Base-by-base conservation (phyloP, 148 eudicot genomes). In the Silene conica region DNA sequence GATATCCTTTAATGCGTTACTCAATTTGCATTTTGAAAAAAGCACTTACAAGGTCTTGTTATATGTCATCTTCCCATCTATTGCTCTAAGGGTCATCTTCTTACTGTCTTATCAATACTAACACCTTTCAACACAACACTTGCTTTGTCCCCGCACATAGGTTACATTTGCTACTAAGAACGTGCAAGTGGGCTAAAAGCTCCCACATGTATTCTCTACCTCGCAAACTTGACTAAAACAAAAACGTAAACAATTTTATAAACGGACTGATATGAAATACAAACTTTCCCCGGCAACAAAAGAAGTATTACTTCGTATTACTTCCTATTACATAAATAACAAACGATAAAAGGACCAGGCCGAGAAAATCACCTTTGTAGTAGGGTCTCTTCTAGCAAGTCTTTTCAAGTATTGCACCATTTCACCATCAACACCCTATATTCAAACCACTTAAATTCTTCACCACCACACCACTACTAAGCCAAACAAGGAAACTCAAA, bases 351-450 rank as follows among this genome's bases (percentile, higher is more conserved):
- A 69, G 16, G 48, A 69, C 5, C 63, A 59, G 28, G 25, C 34
- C 68, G 28, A 7, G 18, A 26, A 34, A 57, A 69, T 74, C 75
- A 94, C 97, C 92, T 95, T 95, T 15, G 98, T 95, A 9, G 87
- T 86, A 20, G 96, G 93, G 65, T 95, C 98, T 83, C 89, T 92
- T 69, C 98, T 82, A 15, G 93, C 86, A 79, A 95, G 96, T 86
- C 98, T 84, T 85, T 87, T 95, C 84, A 95, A 73, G 82, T 87
- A 88, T 73, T 86, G 97, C 63, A 90, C 87, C 74, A 95, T 67
- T 79, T 95, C 98, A 83, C 92, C 81, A 73, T 95, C 98, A 73
- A 92, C 80, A 62, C 87, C 98, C 97, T 91, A 73, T 85, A 82
- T 76, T 73, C 4, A 70, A 50, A 62, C 15, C 74, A 46, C 66